Evolutionary conservation across 1,284 basidiomycete genomes (phyloP).

Genomic region (Hypsizygus ulmarius): DNA sequence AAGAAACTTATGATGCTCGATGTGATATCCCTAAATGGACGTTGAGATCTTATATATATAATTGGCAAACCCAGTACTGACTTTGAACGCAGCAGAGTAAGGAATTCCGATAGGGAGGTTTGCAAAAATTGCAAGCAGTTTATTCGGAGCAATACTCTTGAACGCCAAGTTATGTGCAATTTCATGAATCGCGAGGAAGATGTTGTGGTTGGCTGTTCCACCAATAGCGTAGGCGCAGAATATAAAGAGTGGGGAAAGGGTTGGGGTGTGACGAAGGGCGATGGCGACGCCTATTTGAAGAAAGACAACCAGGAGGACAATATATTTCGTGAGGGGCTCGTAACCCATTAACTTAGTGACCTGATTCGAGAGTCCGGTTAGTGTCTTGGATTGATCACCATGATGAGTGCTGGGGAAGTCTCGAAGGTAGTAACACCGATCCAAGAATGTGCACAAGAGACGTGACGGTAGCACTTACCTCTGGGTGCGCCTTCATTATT

Average conservation of each 20-base stretch:
- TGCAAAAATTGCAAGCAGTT: slow-evolving; percentile 84
- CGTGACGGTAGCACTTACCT: slow-evolving; percentile 51
- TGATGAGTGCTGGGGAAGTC: no score
- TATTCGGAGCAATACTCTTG: slow-evolving; percentile 80
- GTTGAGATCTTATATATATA: neutral
- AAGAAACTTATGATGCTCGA: slow-evolving; percentile 92
- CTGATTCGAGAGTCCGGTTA: slow-evolving; percentile 34
- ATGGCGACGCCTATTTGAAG: slow-evolving; percentile 74
- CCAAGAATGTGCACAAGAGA: neutral
- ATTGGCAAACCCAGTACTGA: slow-evolving; percentile 27
- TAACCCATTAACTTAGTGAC: slow-evolving; percentile 95
- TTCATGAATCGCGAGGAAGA: slow-evolving; percentile 97
- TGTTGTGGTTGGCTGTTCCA: slow-evolving; percentile 95
- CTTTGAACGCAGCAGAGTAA: slow-evolving; percentile 96
- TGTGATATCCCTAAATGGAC: slow-evolving; percentile 72
- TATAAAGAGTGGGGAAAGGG: slow-evolving; percentile 74
- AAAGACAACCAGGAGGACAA: slow-evolving; percentile 77
- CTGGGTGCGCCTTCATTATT: slow-evolving; percentile 93
- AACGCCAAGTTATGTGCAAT: slow-evolving; percentile 99
- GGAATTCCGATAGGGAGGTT: slow-evolving; percentile 94
- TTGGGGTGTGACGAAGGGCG: slow-evolving; percentile 61
- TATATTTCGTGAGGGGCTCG: slow-evolving; percentile 86
- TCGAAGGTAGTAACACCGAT: no score
- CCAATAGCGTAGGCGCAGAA: slow-evolving; percentile 84
- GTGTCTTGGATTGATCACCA: neutral